Percentiles rank a stretch among this genome's conserved stretches.
Evolutionary conservation across 495 filamentous ascomycete species (phyloP).

Genomic region (Pseudoneurospora amorphoporcata): DNA sequence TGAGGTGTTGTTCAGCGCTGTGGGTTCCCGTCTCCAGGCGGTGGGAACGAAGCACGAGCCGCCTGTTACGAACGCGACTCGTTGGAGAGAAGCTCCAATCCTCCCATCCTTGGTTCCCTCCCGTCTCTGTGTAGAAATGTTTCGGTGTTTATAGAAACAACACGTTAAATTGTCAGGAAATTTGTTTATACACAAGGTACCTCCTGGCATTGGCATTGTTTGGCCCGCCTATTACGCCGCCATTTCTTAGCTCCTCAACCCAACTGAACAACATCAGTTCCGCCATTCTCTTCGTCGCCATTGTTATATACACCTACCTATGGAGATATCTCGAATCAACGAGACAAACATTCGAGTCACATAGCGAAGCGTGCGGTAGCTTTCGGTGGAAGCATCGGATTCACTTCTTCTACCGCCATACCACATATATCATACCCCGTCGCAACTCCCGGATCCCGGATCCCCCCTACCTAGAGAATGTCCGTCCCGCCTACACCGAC

Average conservation of each 20-base stretch:
- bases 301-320: background rate
- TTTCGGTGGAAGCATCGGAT: background rate
- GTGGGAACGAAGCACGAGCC: background rate
- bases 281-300: background rate
- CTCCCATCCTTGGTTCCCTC: background rate
- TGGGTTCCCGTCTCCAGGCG: background rate
- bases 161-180: background rate
- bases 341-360: background rate
- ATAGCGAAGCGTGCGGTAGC: background rate
- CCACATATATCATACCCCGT: background rate
- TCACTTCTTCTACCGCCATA: background rate
- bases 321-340: background rate
- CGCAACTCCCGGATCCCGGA: background rate
- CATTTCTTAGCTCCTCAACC: background rate
- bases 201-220: background rate
- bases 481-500: slow-evolving; percentile 20
- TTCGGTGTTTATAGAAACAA: background rate
- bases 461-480: slow-evolving; percentile 5
- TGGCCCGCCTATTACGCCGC: background rate
- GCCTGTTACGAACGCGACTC: background rate
- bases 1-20: background rate
- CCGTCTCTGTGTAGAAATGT: background rate
- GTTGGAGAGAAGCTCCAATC: background rate
- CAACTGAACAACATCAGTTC: background rate
- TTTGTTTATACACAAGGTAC: background rate